Percentiles rank a stretch among this genome's conserved stretches.
phyloP scores from a whole-genome alignment of 129 eudicot species.

The Pseudognaphalium luteoalbum region DNA sequence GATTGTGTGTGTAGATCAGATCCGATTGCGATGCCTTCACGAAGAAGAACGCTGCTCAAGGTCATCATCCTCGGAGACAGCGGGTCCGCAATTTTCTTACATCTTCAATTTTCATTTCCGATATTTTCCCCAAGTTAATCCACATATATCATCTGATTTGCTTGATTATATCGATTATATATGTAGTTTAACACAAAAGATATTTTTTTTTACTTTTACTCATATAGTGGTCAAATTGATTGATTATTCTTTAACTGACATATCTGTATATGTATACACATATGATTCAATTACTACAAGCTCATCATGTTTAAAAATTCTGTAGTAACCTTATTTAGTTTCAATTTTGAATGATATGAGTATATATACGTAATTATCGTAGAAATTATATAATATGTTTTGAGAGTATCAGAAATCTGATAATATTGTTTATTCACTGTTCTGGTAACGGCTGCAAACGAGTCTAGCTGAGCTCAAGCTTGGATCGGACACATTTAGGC shows the following conservation, averaged over 20 bases:
- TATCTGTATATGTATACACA: no score
- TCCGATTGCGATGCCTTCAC: constrained; percentile 30
- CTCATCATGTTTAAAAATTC: not conserved
- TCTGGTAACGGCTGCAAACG: not conserved
- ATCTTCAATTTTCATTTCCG: not conserved
- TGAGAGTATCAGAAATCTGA: not conserved
- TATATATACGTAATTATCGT: no score
- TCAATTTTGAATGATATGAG: not conserved
- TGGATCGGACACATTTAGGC: not conserved
- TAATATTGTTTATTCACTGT: not conserved
- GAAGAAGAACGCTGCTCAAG: constrained; percentile 56
- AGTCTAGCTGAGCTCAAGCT: not conserved
- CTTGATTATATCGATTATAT: not conserved
- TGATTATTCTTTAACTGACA: no score
- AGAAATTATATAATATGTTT: not conserved
- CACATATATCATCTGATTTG: not conserved
- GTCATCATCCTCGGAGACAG: constrained; percentile 98
- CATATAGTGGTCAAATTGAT: not conserved
- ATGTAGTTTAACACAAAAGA: not conserved
- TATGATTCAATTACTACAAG: not conserved
- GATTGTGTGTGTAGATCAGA: not conserved
- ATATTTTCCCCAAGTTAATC: not conserved
- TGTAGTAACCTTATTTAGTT: not conserved
- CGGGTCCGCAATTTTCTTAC: constrained; percentile 43
- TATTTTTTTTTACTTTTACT: not conserved